phyloP scores from a whole-genome alignment of 2,329 filamentous ascomycete species.

The Cladophialophora exuberans region DNA sequence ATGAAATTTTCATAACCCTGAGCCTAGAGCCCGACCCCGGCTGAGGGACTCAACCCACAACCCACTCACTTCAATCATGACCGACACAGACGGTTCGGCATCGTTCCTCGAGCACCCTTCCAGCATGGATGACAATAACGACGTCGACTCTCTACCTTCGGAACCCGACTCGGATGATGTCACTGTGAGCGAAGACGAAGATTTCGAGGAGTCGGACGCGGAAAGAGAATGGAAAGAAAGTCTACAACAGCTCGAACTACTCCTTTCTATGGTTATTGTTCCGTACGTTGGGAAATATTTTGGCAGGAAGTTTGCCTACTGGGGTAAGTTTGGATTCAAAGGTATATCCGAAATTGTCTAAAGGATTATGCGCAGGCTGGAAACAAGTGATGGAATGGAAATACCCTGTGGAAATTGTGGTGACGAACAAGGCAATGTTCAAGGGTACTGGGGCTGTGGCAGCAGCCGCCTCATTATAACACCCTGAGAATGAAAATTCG shows the following conservation, averaged over 20 bases:
- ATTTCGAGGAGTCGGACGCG: constrained; percentile 74
- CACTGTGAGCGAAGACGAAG: constrained; percentile 57
- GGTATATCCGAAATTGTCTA: neutral
- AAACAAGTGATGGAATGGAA: constrained; percentile 93
- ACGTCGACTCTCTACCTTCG: constrained; percentile 50
- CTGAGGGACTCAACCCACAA: constrained; percentile 4
- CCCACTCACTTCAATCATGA: constrained; percentile 16
- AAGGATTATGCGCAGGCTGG: constrained; percentile 67
- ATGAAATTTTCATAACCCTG: neutral
- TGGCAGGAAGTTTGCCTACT: constrained; percentile 92
- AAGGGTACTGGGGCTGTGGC: constrained; percentile 66
- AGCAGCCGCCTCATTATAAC: constrained; percentile 50
- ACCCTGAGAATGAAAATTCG: neutral
- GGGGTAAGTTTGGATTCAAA: constrained; percentile 64
- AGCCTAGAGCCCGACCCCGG: neutral
- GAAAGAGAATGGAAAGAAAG: constrained; percentile 95
- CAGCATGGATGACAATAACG: constrained; percentile 41
- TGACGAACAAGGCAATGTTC: constrained; percentile 64
- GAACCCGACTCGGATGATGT: constrained; percentile 54
- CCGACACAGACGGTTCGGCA: constrained; percentile 29
- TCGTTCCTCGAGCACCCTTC: constrained; percentile 34
- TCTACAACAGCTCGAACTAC: constrained; percentile 87
- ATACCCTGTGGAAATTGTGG: constrained; percentile 75
- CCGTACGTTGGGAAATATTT: constrained; percentile 95
- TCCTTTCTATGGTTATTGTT: constrained; percentile 91